Evolutionary conservation across 139 green algal genomes (phyloP), one percentile per base, ranked within the genome.

Genomic region (Zygnema cylindricum): DNA sequence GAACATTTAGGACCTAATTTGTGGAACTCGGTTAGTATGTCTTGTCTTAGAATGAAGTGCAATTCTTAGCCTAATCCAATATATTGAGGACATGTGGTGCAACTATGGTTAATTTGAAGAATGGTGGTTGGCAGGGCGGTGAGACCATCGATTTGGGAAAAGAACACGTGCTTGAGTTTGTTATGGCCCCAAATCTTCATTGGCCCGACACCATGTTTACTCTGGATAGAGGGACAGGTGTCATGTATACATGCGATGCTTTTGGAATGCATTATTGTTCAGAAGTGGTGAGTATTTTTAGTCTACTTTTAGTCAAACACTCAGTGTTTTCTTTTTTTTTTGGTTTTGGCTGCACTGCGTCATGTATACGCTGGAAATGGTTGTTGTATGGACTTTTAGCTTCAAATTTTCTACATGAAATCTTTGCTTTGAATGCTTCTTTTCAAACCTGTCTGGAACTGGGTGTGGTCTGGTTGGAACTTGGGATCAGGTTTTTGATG

Each of bases 211-310:
- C 96, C 86, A 98, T 98, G 93, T 98, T 99, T 92, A 95, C 93
- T 32, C 97, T 94, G 79, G 97, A 99, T 92, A 93, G 93, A n/a
- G 93, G 76, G 35, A 98, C 94, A n/a, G 78, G 86, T 42, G 85
- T 98, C 35, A 96, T 98, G 93, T 99, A 95, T 95, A 99, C 97
- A 1, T 99, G 97, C 93, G 97, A 99, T 84, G 97, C 97, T 1
- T 99, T 99, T 81, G 97, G 97, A 43, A 91, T 94, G 94, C 97
- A 99, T 92, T 98, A 98, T 94, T 98, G 96, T 94, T 93, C 92
- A 1, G 92, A 96, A 84, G 95, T 96, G 54, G 92, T 93, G 43
- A 81, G 88, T 81, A 32, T 30, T 36, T 36, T 21, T 30, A 35
- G 57, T 25, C n/a, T n/a, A n/a, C n/a, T n/a, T n/a, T n/a, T n/a